Conservation (phyloP, 176 grass and related monocot species). For the Zea mays region Zm-B73-REFERENCE-NAM-5.0 NC_050101.1:52839501-52840000, state of each 20-base stretch:
- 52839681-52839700: constrained; percentile 11
- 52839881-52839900: constrained; percentile 36
- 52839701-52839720: background rate
- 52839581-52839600: background rate
- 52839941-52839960: no score
- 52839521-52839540: background rate
- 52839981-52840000: no score
- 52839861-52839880: constrained; percentile 3
- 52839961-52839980: no score
- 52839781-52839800: background rate
- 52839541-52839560: constrained; percentile 15
- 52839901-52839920: constrained; percentile 13
- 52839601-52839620: background rate
- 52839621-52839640: background rate
- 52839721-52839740: background rate
- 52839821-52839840: constrained; percentile 4
- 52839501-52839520: background rate
- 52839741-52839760: constrained; percentile 14
- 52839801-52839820: constrained; percentile 27
- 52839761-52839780: background rate
- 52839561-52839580: background rate
- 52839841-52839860: constrained; percentile 1
- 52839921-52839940: no score
- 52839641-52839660: background rate
- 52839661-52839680: background rate